phyloP scores from a whole-genome alignment of 2,329 filamentous ascomycete species.

The Colletotrichum sp. region DNA sequence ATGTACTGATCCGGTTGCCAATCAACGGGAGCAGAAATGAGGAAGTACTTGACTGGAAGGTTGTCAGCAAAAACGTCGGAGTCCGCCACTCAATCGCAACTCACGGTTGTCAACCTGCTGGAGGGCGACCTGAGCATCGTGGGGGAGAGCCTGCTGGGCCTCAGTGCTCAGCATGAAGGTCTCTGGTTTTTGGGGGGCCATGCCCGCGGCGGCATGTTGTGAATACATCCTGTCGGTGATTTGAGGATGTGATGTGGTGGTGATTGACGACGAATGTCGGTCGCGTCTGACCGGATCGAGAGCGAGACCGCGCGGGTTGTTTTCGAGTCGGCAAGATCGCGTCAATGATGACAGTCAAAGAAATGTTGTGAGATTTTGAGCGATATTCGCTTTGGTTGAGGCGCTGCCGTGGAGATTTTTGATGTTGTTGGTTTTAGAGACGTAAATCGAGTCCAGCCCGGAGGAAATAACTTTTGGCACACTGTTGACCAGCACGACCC shows the following conservation, averaged over 20 bases:
- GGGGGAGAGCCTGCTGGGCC: slow-evolving; percentile 93
- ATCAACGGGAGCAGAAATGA: slow-evolving; percentile 97
- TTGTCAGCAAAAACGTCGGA: slow-evolving; percentile 26
- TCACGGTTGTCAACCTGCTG: slow-evolving; percentile 98
- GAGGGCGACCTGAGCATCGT: slow-evolving; percentile 94
- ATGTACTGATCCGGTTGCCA: slow-evolving; percentile 98
- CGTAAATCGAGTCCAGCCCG: slow-evolving; percentile 53
- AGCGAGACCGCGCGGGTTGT: not conserved
- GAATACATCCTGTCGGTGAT: slow-evolving; percentile 69
- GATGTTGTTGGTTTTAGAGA: slow-evolving; percentile 4
- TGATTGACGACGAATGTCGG: slow-evolving; percentile 20
- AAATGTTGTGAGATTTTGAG: not conserved
- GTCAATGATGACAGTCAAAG: slow-evolving; percentile 3
- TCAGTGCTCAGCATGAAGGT: slow-evolving; percentile 98
- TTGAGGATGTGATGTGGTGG: not conserved
- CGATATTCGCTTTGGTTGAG: slow-evolving; percentile 13
- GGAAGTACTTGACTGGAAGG: slow-evolving; percentile 91
- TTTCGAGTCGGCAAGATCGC: not conserved
- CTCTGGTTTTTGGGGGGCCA: slow-evolving; percentile 96
- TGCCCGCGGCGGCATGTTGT: slow-evolving; percentile 79
- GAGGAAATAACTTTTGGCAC: slow-evolving; percentile 23
- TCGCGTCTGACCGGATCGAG: slow-evolving; percentile 22
- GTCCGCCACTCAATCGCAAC: slow-evolving; percentile 35
- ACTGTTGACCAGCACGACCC: slow-evolving; percentile 32
- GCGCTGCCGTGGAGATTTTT: slow-evolving; percentile 23